Base-by-base conservation (phyloP, 2,329 filamentous ascomycete species). In the Seiridium unicorne region DNA sequence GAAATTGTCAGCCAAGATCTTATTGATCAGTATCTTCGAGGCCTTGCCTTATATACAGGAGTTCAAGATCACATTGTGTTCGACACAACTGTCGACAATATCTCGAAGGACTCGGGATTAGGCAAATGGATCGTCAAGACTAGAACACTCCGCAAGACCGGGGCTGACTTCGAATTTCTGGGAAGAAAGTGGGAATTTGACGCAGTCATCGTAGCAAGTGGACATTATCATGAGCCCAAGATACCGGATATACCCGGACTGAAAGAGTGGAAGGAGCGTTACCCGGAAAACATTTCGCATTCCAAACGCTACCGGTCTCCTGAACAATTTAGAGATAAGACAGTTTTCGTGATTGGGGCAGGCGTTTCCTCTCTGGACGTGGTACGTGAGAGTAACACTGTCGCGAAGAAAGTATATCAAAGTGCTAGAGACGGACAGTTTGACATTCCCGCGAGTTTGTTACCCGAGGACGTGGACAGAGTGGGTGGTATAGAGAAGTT, bases 271-370 rank as follows among this genome's bases (percentile, higher is more conserved):
- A 84, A 88, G 66, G 57, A 71, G 9, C 65, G 68, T 3, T 86
- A 84, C 62, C 83, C 84, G 0, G 77, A 76, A 0, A 67, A 75
- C 3, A 80, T 91, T 26, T 80, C 79, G 3, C 89, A 91, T 68
- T 92, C 91, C 0, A 94, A 93, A 69, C 84, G 84, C 62, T 95
- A 92, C 67, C 83, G 90, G 7, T 81, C 75, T 0, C 84, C 90
- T 0, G 79, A 85, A 13, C 69, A 77, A 0, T 92, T 86, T 66
- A 70, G 70, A 3, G 79, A 77, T 42, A 85, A 88, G 60, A 79
- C 72, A 0, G 64, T 82, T 0, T 81, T 86, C 44, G 71, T 83
- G 18, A 76, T 83, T 5, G 87, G 87, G 51, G 85, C 81, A n/a
- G 70, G 77, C 1, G 74, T 77, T 1, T 81, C 77, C 0, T 74